A percentile compares a stretch with the other conserved stretches of the same genome.
Conservation (phyloP, 768 basidiomycete species). For the Suillus alpinus region DNA sequence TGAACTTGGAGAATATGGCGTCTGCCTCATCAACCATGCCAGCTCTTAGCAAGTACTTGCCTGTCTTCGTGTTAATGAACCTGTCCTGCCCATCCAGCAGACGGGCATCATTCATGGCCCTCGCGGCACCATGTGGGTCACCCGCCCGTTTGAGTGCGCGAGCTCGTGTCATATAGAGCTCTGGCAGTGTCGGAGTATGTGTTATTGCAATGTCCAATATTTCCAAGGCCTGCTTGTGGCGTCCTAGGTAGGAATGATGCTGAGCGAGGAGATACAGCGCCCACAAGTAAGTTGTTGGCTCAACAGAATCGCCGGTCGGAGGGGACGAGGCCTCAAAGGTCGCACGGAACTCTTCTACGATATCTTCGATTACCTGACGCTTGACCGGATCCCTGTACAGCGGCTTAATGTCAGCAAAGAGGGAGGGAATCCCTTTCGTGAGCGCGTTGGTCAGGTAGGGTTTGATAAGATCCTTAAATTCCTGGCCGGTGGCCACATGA, state of each 20-base stretch:
- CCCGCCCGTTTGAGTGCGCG: conserved; percentile 86
- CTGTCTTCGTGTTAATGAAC: conserved; percentile 91
- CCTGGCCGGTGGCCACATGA: conserved; percentile 62
- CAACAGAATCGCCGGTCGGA: conserved; percentile 18
- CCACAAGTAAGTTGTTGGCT: conserved; percentile 89
- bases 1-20: conserved; percentile 79
- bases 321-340: conserved; percentile 28
- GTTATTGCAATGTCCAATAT: conserved; percentile 62
- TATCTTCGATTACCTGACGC: conserved; percentile 62
- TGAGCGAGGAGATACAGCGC: conserved; percentile 93
- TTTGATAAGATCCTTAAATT: conserved; percentile 62
- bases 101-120: conserved; percentile 76
- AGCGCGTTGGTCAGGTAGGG: conserved; percentile 71
- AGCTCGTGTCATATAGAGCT: conserved; percentile 78
- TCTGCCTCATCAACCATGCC: conserved; percentile 78
- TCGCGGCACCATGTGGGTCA: conserved; percentile 72
- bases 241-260: conserved; percentile 69
- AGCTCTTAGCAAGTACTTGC: conserved; percentile 85
- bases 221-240: conserved; percentile 47
- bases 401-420: conserved; percentile 89
- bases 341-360: conserved; percentile 52
- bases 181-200: conserved; percentile 94
- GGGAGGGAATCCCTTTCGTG: conserved; percentile 84
- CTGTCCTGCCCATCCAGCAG: conserved; percentile 90
- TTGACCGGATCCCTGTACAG: conserved; percentile 71